Percentiles rank a stretch among this genome's conserved stretches.
phyloP scores from a whole-genome alignment of 352 stramenopile species.

The Phytophthora quininea region DNA sequence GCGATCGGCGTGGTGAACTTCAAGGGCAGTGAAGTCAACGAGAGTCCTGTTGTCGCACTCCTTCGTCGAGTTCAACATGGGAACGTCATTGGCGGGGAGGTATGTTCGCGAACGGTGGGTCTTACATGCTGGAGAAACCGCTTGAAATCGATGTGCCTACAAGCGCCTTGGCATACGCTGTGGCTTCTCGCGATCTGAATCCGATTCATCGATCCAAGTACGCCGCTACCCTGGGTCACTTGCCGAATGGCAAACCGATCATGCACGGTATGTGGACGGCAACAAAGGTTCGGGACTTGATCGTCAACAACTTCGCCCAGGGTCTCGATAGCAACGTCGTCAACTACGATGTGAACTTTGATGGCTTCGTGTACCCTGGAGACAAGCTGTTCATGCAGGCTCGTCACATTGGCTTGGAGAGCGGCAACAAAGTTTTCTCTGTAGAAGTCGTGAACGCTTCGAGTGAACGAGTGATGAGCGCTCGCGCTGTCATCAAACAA shows the following conservation, averaged over 20 bases:
- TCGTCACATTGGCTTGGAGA: conserved; percentile 68
- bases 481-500: conserved; percentile 72
- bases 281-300: conserved; percentile 79
- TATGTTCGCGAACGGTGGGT: conserved; percentile 62
- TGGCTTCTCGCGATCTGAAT: conserved; percentile 86
- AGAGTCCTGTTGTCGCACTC: conserved; percentile 55
- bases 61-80: conserved; percentile 41
- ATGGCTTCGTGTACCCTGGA: conserved; percentile 87
- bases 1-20: conserved; percentile 40
- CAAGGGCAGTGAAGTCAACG: conserved; percentile 42
- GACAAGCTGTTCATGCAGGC: conserved; percentile 84
- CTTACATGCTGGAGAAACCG: conserved; percentile 71
- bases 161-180: conserved; percentile 70
- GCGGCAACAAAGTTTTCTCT: conserved; percentile 69
- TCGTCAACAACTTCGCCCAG: conserved; percentile 55
- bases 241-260: conserved; percentile 79
- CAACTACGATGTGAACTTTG: conserved; percentile 81
- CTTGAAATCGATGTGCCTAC: conserved; percentile 71
- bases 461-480: conserved; percentile 77
- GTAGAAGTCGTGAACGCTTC: conserved; percentile 76
- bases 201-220: conserved; percentile 86
- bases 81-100: conserved; percentile 22
- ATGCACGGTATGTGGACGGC: conserved; percentile 92
- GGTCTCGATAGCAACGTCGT: conserved; percentile 72
- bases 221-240: conserved; percentile 67